Conservation (phyloP, 768 basidiomycete genomes). For the Suillus cothurnatus region DNA sequence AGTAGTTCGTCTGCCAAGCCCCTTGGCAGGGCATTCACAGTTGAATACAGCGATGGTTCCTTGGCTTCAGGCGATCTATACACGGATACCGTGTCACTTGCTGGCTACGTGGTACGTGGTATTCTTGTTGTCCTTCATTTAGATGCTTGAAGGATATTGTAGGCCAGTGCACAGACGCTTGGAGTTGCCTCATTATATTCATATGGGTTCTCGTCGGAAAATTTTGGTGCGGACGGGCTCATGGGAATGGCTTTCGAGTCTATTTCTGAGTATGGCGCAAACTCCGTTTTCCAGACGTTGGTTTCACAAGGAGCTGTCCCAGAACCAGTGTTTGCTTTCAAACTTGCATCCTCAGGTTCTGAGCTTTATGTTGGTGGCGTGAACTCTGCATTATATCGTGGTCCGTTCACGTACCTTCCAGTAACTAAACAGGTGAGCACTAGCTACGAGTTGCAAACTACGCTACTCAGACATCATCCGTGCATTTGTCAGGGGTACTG, state of each 20-base stretch:
- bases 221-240: conserved; percentile 32
- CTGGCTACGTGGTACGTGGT: conserved; percentile 27
- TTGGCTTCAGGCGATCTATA: conserved; percentile 41
- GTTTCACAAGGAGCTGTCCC: conserved; percentile 37
- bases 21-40: conserved; percentile 29
- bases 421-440: conserved; percentile 33
- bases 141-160: conserved; percentile 17
- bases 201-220: conserved; percentile 11
- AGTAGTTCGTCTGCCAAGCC: conserved; percentile 32
- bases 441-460: neutral
- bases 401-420: conserved; percentile 38
- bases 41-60: conserved; percentile 48
- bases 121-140: conserved; percentile 9
- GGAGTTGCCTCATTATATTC: conserved; percentile 27
- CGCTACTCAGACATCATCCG: conserved; percentile 3
- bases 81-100: conserved; percentile 41
- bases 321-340: conserved; percentile 40
- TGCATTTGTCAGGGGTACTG: conserved; percentile 22
- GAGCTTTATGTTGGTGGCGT: conserved; percentile 46
- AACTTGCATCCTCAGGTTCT: conserved; percentile 36
- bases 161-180: conserved; percentile 26
- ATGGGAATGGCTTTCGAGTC: conserved; percentile 46
- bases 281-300: conserved; percentile 47
- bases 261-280: conserved; percentile 37
- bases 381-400: conserved; percentile 40